Conservation (phyloP, 2,329 filamentous ascomycete genomes). For the Aspergillus tamarii region DNA sequence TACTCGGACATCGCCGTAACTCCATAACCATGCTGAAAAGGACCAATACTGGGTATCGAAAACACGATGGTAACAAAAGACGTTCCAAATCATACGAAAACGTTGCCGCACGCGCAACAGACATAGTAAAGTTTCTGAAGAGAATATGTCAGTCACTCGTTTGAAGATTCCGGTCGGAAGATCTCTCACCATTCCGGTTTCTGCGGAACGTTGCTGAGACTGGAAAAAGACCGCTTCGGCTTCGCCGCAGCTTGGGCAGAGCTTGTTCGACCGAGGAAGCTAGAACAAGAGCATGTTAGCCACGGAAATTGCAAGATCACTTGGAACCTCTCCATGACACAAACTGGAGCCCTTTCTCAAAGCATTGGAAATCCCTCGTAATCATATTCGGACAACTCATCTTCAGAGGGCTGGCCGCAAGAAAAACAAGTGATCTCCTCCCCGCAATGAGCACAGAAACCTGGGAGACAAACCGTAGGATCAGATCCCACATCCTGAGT, state of each 20-base stretch:
- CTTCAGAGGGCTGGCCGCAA: constrained; percentile 49
- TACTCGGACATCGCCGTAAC: constrained; percentile 24
- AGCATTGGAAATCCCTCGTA: constrained; percentile 18
- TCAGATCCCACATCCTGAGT: constrained; percentile 96
- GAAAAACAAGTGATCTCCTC: constrained; percentile 58
- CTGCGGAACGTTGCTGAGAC: constrained; percentile 92
- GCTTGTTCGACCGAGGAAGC: constrained; percentile 87
- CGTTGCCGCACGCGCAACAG: constrained; percentile 89
- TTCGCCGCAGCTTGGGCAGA: constrained; percentile 82
- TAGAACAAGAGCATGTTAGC: constrained; percentile 48
- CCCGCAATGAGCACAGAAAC: constrained; percentile 62
- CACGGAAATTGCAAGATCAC: constrained; percentile 26
- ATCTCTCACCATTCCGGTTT: constrained; percentile 90
- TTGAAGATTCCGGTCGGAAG: constrained; percentile 12
- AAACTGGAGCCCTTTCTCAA: constrained; percentile 8
- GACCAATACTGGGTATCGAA: constrained; percentile 35
- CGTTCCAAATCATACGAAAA: constrained; percentile 58
- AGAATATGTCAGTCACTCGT: constrained; percentile 18
- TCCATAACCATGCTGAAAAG: constrained; percentile 24
- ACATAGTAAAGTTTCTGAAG: constrained; percentile 86
- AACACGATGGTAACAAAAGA: constrained; percentile 24
- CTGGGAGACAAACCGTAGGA: constrained; percentile 86
- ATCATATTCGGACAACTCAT: constrained; percentile 19
- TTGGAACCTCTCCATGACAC: constrained; percentile 15
- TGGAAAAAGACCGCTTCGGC: constrained; percentile 98